phyloP scores from a whole-genome alignment of 2,329 filamentous ascomycete species.

The Colletotrichum lini region DNA sequence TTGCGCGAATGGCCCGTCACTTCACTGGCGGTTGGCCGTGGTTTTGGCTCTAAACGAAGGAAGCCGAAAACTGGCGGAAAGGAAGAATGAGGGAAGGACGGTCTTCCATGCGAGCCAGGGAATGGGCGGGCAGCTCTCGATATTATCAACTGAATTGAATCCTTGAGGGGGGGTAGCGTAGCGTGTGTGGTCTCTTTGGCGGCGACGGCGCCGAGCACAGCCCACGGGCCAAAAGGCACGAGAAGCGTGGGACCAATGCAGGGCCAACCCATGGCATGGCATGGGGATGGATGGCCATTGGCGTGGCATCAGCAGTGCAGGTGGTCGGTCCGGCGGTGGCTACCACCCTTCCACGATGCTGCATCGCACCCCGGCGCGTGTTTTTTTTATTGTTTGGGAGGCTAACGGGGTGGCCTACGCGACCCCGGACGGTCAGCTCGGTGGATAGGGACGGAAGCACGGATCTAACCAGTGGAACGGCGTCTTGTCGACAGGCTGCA shows the following conservation, averaged over 20 bases:
- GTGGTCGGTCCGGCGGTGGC: background rate
- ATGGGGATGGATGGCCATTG: conserved; percentile 2
- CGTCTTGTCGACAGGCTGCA: conserved; percentile 24
- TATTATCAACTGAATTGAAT: conserved; percentile 28
- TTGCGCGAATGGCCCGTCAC: conserved; percentile 29
- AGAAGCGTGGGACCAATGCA: conserved; percentile 23
- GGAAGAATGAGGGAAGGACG: conserved; percentile 20
- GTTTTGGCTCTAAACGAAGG: conserved; percentile 31
- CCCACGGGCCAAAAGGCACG: conserved; percentile 17
- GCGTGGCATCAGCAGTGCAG: conserved; percentile 32
- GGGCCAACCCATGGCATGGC: conserved; percentile 22
- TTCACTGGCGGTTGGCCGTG: conserved; percentile 25
- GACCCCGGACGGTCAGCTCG: conserved; percentile 26
- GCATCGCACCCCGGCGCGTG: conserved; percentile 21
- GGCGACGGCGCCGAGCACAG: conserved; percentile 29
- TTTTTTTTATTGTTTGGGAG: background rate
- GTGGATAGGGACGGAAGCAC: conserved; percentile 26
- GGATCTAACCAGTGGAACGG: conserved; percentile 21
- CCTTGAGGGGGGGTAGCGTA: background rate
- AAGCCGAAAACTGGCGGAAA: conserved; percentile 23
- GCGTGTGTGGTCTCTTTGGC: conserved; percentile 3
- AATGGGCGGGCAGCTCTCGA: conserved; percentile 29
- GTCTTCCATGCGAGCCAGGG: conserved; percentile 18
- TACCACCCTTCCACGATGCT: conserved; percentile 14
- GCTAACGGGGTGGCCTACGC: conserved; percentile 24